These are phyloP conservation scores for Hirschioporus abietinus DNA, from an alignment of 768 basidiomycete genomes.

Conservation along the genomic window DNA sequence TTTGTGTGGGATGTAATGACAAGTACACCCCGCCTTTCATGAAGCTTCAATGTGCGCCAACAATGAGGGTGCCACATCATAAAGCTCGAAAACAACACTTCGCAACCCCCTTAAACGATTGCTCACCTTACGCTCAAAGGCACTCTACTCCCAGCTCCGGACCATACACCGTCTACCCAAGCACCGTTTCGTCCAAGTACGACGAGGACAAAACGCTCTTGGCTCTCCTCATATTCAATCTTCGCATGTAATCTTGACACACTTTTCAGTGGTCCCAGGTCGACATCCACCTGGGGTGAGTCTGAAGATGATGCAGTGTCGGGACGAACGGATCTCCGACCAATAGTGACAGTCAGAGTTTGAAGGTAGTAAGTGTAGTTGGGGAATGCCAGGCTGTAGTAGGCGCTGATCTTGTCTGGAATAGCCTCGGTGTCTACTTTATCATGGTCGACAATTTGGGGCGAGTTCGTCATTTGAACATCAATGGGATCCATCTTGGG, in stretches of 20 bases:
- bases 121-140: constrained; percentile 77
- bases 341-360: constrained; percentile 91
- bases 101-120: not conserved
- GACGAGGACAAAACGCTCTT: constrained; percentile 81
- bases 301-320: constrained; percentile 56
- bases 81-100: constrained; percentile 1
- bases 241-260: constrained; percentile 96
- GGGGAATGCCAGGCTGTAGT: constrained; percentile 91
- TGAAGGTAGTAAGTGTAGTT: constrained; percentile 96
- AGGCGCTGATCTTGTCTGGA: constrained; percentile 83
- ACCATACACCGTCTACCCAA: constrained; percentile 98
- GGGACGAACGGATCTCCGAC: constrained; percentile 69
- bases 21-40: not conserved
- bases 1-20: not conserved
- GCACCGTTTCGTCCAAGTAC: constrained; percentile 97
- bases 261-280: constrained; percentile 94
- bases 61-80: not conserved
- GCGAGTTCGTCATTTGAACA: not conserved
- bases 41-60: not conserved
- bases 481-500: not conserved
- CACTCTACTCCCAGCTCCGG: constrained; percentile 81
- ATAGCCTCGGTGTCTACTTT: constrained; percentile 19
- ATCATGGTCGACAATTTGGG: not conserved
- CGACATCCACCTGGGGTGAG: constrained; percentile 66
- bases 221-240: constrained; percentile 90